Evolutionary conservation across 1,284 basidiomycete species (phyloP), one percentile per base, ranked within the genome.

Genomic region (Cystobasidium slooffiae): DNA sequence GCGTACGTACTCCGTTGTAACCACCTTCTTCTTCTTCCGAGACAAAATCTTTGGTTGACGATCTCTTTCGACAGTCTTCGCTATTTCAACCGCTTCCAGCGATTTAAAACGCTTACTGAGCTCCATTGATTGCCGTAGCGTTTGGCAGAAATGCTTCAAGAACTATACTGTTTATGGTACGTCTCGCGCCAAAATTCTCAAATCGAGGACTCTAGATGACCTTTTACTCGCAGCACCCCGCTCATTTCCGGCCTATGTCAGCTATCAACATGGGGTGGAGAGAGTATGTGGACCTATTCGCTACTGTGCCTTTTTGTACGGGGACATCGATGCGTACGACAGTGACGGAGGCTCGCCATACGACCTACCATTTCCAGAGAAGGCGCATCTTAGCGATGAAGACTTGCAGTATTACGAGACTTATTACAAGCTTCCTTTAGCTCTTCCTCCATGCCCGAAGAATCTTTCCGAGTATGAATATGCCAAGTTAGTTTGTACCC

Each of bases 141-240:
- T 59, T 6, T 59, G 56, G 56, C 39, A 9, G 7, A 43, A 41
- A 18, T 59, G 37, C 14, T 59, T 59, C 31, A 10, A 16, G 6
- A 41, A 43, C 18, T 59, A 39, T 18, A 59, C 39, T 41, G 9
- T 12, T 59, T 43, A 59, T n/a, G 56, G 56, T 59, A n/a, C 39
- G 56, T 31, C 31, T 5, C 2, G 31, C 2, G 31, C 31, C 2
- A 31, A 5, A 5, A 31, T 31, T 31, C 31, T 5, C 31, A 31
- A 31, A 5, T 31, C 31, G 31, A 31, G 31, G 31, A 31, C 31
- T 31, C 31, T 31, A 31, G 31, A 31, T 31, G 31, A 31, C 31
- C 31, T 31, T 31, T 31, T 31, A 31, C 31, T 31, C 31, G 31
- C 31, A 31, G 31, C 31, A 5, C 31, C 31, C 2, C 31, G 31